Evolutionary conservation across 2,329 filamentous ascomycete genomes (phyloP).

Genomic region (Sarocladium strictum): DNA sequence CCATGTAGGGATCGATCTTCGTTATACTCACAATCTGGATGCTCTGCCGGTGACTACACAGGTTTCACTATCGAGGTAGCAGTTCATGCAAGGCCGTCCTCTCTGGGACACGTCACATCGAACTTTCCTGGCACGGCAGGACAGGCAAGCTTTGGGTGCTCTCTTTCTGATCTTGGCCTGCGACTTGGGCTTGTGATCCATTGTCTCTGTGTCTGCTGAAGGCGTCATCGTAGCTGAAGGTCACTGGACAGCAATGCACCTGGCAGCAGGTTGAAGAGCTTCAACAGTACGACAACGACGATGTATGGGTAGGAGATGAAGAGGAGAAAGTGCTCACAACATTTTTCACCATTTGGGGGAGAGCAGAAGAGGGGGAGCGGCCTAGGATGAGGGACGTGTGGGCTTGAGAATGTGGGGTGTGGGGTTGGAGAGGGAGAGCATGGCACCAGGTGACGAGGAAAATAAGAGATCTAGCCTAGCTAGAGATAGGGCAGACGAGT

Average conservation of each 20-base stretch:
- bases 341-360: constrained; percentile 6
- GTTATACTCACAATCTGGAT: constrained; percentile 29
- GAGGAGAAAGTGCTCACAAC: constrained; percentile 4
- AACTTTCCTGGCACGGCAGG: constrained; percentile 45
- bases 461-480: neutral
- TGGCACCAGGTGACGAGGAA: neutral
- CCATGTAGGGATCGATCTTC: too few relatives aligned
- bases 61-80: constrained; percentile 42
- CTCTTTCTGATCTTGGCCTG: constrained; percentile 35
- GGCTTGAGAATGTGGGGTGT: constrained; percentile 18
- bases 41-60: constrained; percentile 34
- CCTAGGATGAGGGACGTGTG: constrained; percentile 12
- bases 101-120: constrained; percentile 44
- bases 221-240: constrained; percentile 10
- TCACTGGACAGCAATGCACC: neutral
- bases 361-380: constrained; percentile 10
- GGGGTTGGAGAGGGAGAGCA: constrained; percentile 12
- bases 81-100: constrained; percentile 46
- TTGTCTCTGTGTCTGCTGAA: constrained; percentile 15
- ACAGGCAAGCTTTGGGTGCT: constrained; percentile 44
- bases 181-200: constrained; percentile 23
- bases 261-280: neutral
- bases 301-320: neutral
- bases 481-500: neutral
- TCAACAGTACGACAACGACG: neutral